These are phyloP conservation scores for Camelina hispida DNA, from an alignment of 345 rosid genomes.

Conservation along the genomic window DNA sequence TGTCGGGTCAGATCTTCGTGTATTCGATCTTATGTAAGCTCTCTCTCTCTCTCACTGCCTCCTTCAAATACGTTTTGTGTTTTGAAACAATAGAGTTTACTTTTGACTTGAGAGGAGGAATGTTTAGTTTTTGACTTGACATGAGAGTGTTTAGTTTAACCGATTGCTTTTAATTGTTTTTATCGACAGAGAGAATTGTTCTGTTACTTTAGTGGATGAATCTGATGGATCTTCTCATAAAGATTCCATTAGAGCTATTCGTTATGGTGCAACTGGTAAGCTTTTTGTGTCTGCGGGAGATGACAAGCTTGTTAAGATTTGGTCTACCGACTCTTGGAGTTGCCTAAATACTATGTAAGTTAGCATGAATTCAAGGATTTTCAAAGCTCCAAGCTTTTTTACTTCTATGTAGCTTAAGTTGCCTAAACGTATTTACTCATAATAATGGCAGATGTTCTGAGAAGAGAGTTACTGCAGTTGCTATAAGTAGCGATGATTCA, in stretches of 20 bases:
- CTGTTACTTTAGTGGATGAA: conserved; percentile 67
- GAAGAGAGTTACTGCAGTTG: conserved; percentile 90
- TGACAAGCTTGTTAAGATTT: conserved; percentile 88
- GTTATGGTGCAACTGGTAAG: conserved; percentile 68
- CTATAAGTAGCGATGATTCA: conserved; percentile 66
- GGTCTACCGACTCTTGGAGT: conserved; percentile 82
- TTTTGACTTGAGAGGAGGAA: neutral
- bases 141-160: neutral
- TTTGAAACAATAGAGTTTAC: neutral
- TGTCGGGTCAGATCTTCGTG: conserved; percentile 85
- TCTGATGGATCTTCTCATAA: conserved; percentile 57
- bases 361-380: conserved; percentile 10
- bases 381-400: conserved; percentile 3
- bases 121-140: neutral
- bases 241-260: conserved; percentile 86
- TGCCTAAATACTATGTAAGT: conserved; percentile 75
- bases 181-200: conserved; percentile 53
- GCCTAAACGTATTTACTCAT: neutral
- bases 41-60: neutral
- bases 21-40: conserved; percentile 72
- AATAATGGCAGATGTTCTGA: conserved; percentile 63
- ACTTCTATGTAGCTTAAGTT: neutral
- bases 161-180: conserved; percentile 18
- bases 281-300: conserved; percentile 90
- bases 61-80: neutral